Evolutionary conservation across 768 basidiomycete species (phyloP).

Genomic region (Mycena floridula): DNA sequence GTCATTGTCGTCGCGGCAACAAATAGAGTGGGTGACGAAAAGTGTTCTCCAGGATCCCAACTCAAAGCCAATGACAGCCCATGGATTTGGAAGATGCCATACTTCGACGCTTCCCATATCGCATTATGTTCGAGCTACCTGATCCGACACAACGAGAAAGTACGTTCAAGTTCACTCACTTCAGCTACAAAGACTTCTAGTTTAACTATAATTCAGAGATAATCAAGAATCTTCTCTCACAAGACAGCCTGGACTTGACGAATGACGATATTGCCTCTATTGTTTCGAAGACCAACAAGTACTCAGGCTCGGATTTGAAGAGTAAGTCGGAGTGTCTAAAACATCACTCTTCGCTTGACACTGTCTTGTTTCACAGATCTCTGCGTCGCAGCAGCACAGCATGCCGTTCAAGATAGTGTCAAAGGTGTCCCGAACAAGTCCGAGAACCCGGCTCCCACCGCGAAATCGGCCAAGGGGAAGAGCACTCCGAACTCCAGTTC

Average conservation of each 20-base stretch:
- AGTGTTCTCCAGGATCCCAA: not conserved
- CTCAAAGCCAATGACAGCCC: not conserved
- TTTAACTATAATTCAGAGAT: too few relatives aligned
- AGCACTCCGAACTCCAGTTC: too few relatives aligned
- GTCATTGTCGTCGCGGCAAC: conserved; percentile 3
- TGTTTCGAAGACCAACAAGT: not conserved
- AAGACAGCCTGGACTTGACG: not conserved
- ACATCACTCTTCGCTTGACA: not conserved
- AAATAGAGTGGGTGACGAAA: not conserved
- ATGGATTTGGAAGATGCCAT: conserved; percentile 2
- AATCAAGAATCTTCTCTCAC: not conserved
- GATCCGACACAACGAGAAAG: not conserved
- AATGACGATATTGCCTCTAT: not conserved
- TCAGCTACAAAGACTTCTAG: not conserved
- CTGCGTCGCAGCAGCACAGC: not conserved
- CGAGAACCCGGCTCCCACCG: too few relatives aligned
- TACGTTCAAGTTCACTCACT: not conserved
- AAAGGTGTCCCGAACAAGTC: too few relatives aligned
- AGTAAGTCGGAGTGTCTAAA: not conserved
- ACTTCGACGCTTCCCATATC: not conserved
- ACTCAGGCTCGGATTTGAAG: conserved; percentile 3
- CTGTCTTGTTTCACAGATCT: not conserved
- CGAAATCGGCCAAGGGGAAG: too few relatives aligned
- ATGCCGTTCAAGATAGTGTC: not conserved
- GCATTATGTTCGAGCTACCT: not conserved